Conservation (phyloP, 2,329 filamentous ascomycete species). For the Periconia sp. region DNA sequence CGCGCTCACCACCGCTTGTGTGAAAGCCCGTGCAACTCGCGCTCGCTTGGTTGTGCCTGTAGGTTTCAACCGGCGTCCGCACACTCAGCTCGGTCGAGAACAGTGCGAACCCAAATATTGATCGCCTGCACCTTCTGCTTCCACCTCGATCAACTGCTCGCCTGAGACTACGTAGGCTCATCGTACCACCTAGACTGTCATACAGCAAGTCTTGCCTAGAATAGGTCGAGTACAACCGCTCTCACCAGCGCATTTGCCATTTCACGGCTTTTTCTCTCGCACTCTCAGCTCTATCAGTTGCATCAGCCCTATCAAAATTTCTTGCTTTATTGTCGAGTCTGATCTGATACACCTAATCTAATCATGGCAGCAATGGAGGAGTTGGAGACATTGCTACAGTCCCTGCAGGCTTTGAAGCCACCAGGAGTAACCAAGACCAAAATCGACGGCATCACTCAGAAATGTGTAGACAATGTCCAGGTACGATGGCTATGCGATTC, state of each 20-base stretch:
- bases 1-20: slow-evolving; percentile 23
- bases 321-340: slow-evolving; percentile 25
- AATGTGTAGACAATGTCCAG: slow-evolving; percentile 71
- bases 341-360: slow-evolving; percentile 33
- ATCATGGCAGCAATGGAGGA: slow-evolving; percentile 80
- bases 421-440: slow-evolving; percentile 94
- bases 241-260: slow-evolving; percentile 27
- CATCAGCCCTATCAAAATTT: slow-evolving; percentile 15
- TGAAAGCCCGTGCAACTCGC: slow-evolving; percentile 25
- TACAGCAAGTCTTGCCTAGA: slow-evolving; percentile 27
- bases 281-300: slow-evolving; percentile 16
- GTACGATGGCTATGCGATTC: slow-evolving; percentile 29
- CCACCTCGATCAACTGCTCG: slow-evolving; percentile 26
- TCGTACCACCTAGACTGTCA: slow-evolving; percentile 35
- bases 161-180: slow-evolving; percentile 26
- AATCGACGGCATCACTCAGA: slow-evolving; percentile 82
- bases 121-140: slow-evolving; percentile 23
- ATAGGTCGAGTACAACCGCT: slow-evolving; percentile 29
- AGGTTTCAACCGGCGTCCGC: slow-evolving; percentile 24
- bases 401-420: slow-evolving; percentile 88
- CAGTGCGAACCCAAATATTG: slow-evolving; percentile 25
- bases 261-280: slow-evolving; percentile 21
- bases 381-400: slow-evolving; percentile 87
- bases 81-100: slow-evolving; percentile 24
- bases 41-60: slow-evolving; percentile 31